Base-by-base conservation (phyloP, 768 basidiomycete species). In the Boletus eberwhitei region DNA sequence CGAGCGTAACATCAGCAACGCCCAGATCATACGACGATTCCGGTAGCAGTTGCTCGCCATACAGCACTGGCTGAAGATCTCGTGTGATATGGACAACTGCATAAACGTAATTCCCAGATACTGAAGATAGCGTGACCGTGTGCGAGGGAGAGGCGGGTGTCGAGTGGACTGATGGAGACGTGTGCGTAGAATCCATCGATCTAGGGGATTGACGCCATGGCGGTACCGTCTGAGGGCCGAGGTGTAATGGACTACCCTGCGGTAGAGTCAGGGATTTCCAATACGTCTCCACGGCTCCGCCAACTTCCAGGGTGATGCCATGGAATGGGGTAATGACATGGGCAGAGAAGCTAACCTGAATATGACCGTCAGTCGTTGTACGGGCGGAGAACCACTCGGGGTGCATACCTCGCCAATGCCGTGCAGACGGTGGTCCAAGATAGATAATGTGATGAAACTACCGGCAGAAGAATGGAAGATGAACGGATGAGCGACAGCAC, bases 281-380 rank as follows among this genome's bases (percentile, higher is more conserved):
- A 70, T 99, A 99, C 0, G 96, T 99, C 74, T 98, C 95, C 29
- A 98, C 82, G 48, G 90, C 86, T 24, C 97, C 96, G 22, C 94
- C 95, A 51, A 98, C 88, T 73, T 95, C 92, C 13, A 98, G 79
- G 53, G 93, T 93, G 46, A 93, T 92, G 3, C 91, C 93, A 53
- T 87, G 84, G 73, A 98, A 98, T 1, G 93, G 89, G 9, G 85
- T 87, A 57, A 96, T 84, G 53, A 94, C 81, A 62, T 84, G 90
- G 32, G 92, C 78, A 64, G 93, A 93, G 70, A 98, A 95, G 47
- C 87, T 83, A 22, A 98, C 87, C 91, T 94, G 55, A 50, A 53
- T 44, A 43, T 17, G 42, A 53, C 41, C 38, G 22, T 64, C 22
- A 65, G 48, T 46, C 14, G 26, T 22, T 9, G 46, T 32, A 4